phyloP scores from a whole-genome alignment of 768 basidiomycete genomes.

The Tylopilus balloui region DNA sequence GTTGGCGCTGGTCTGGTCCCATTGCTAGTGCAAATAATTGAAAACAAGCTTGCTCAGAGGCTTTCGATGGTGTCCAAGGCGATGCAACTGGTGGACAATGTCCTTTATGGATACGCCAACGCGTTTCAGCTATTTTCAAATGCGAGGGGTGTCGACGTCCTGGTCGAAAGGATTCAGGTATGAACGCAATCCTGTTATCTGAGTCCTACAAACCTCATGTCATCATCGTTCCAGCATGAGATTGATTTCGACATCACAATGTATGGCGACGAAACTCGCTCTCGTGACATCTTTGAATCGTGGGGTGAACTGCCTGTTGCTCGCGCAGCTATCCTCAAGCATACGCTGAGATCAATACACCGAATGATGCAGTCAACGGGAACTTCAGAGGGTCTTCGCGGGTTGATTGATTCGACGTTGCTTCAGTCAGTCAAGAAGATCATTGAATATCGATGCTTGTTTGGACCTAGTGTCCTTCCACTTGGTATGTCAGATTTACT shows the following conservation, averaged over 20 bases:
- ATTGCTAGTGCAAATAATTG: conserved; percentile 82
- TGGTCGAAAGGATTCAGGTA: conserved; percentile 87
- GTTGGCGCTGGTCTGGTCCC: conserved; percentile 91
- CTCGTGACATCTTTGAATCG: conserved; percentile 44
- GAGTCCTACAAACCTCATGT: conserved; percentile 9
- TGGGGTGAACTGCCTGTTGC: conserved; percentile 66
- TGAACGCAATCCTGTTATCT: conserved; percentile 17
- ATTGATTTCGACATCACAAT: conserved; percentile 62
- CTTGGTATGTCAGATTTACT: conserved; percentile 51
- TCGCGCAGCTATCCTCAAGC: conserved; percentile 80
- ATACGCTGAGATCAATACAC: conserved; percentile 86
- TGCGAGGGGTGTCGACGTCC: conserved; percentile 74
- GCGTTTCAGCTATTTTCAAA: conserved; percentile 86
- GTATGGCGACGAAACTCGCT: conserved; percentile 41
- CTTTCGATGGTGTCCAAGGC: conserved; percentile 81
- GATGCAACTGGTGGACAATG: conserved; percentile 88
- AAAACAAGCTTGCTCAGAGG: conserved; percentile 65
- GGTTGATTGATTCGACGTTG: conserved; percentile 86
- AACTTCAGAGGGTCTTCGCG: conserved; percentile 89
- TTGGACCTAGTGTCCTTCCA: conserved; percentile 83
- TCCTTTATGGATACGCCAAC: conserved; percentile 84
- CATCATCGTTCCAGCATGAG: conserved; percentile 47
- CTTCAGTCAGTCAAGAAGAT: conserved; percentile 84
- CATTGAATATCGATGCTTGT: conserved; percentile 73
- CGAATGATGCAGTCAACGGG: conserved; percentile 97